phyloP scores from a whole-genome alignment of 2,329 filamentous ascomycete genomes.

The Venturia asperata region DNA sequence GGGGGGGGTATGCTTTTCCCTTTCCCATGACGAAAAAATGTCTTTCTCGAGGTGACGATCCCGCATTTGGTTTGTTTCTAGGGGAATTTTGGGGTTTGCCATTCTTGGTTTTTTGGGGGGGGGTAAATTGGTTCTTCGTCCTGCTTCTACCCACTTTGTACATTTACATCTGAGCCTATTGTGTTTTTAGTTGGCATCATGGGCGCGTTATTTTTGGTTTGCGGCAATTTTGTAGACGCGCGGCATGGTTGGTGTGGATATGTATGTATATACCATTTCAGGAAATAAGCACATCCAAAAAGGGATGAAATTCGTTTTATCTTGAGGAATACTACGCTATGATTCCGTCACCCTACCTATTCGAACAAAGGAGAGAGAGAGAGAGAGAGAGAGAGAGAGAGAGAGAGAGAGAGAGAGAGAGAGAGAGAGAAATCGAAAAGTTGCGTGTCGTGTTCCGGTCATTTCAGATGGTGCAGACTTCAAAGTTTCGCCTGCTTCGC shows the following conservation, averaged over 20 bases:
- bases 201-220: too few relatives aligned
- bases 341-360: background rate
- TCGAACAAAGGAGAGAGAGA: background rate
- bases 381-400: background rate
- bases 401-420: background rate
- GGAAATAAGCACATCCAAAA: background rate
- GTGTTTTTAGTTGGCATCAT: background rate
- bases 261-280: background rate
- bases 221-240: too few relatives aligned
- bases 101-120: too few relatives aligned
- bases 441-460: background rate
- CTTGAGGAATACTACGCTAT: background rate
- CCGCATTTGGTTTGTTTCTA: background rate
- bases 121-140: background rate
- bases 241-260: too few relatives aligned
- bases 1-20: too few relatives aligned
- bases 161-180: background rate
- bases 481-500: constrained; percentile 13
- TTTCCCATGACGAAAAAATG: background rate
- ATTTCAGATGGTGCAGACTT: background rate
- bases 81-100: background rate
- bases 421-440: too few relatives aligned
- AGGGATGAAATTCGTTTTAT: background rate
- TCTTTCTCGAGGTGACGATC: background rate
- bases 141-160: too few relatives aligned